phyloP scores from a whole-genome alignment of 2,329 filamentous ascomycete species.

The Fusarium longipes region DNA sequence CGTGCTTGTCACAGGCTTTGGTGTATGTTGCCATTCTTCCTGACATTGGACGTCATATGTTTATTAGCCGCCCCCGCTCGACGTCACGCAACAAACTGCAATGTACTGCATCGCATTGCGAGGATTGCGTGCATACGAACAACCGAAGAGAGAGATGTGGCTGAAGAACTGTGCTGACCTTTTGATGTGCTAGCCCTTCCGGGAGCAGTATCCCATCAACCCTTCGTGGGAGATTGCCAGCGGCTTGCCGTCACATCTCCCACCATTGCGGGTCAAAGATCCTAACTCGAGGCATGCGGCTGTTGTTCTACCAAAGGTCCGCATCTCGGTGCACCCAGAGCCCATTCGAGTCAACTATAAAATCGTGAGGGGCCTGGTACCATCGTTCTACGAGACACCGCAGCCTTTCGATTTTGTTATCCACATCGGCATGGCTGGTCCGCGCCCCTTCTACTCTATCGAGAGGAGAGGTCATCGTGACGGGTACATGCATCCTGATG shows the following conservation, averaged over 20 bases:
- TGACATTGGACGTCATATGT: constrained; percentile 11
- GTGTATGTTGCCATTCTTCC: constrained; percentile 55
- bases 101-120: neutral
- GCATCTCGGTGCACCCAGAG: constrained; percentile 72
- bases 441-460: constrained; percentile 72
- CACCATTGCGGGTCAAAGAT: constrained; percentile 60
- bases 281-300: constrained; percentile 45
- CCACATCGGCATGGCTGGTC: constrained; percentile 83
- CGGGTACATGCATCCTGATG: constrained; percentile 76
- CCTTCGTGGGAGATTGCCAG: constrained; percentile 84
- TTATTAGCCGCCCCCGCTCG: constrained; percentile 19
- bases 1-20: constrained; percentile 71
- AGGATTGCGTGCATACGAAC: neutral
- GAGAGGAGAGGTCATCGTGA: constrained; percentile 78
- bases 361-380: constrained; percentile 71
- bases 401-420: constrained; percentile 71
- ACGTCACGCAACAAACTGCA: constrained; percentile 25
- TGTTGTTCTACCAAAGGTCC: constrained; percentile 59
- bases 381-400: constrained; percentile 66
- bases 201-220: constrained; percentile 76
- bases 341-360: constrained; percentile 79
- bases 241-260: constrained; percentile 73
- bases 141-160: neutral
- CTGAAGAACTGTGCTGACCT: constrained; percentile 28
- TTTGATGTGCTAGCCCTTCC: constrained; percentile 72